These are phyloP conservation scores for Lagenidium sp. DNA, from an alignment of 352 stramenopile species.

Conservation along the genomic window DNA sequence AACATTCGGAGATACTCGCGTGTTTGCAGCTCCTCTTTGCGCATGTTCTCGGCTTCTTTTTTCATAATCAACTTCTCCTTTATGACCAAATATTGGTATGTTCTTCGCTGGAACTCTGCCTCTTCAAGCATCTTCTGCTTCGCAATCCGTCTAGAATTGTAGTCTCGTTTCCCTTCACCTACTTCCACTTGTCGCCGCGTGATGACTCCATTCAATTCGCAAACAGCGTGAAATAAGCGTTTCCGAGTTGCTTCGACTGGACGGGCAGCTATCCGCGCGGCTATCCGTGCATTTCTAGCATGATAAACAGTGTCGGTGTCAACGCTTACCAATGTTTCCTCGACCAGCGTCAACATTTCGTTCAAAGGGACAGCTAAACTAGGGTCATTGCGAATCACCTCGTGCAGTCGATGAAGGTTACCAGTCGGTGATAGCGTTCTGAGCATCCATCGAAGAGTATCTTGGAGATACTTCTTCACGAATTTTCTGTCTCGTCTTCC, in stretches of 20 bases:
- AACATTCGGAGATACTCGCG: constrained; percentile 34
- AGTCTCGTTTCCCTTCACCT: constrained; percentile 1
- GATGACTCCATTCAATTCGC: constrained; percentile 24
- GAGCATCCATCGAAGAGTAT: constrained; percentile 30
- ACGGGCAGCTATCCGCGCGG: constrained; percentile 17
- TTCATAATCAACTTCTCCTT: constrained; percentile 24
- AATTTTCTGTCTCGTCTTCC: constrained; percentile 20
- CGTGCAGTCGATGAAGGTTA: constrained; percentile 46
- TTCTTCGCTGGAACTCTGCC: constrained; percentile 8
- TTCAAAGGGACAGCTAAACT: constrained; percentile 31
- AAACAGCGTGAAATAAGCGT: constrained; percentile 41
- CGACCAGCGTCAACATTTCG: constrained; percentile 36
- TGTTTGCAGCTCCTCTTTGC: constrained; percentile 31
- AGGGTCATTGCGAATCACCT: constrained; percentile 23
- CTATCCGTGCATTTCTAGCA: constrained; percentile 22
- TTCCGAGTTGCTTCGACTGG: constrained; percentile 28
- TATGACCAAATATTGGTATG: too few relatives aligned
- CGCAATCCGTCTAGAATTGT: too few relatives aligned
- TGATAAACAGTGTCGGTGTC: constrained; percentile 15
- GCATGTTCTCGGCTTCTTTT: constrained; percentile 28
- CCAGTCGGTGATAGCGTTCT: constrained; percentile 41
- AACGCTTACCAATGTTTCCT: constrained; percentile 38
- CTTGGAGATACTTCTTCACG: constrained; percentile 33
- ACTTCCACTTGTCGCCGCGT: constrained; percentile 18
- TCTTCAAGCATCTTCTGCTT: constrained; percentile 22